Conservation (phyloP, 2,329 filamentous ascomycete genomes). For the Aureobasidium sp. region DNA sequence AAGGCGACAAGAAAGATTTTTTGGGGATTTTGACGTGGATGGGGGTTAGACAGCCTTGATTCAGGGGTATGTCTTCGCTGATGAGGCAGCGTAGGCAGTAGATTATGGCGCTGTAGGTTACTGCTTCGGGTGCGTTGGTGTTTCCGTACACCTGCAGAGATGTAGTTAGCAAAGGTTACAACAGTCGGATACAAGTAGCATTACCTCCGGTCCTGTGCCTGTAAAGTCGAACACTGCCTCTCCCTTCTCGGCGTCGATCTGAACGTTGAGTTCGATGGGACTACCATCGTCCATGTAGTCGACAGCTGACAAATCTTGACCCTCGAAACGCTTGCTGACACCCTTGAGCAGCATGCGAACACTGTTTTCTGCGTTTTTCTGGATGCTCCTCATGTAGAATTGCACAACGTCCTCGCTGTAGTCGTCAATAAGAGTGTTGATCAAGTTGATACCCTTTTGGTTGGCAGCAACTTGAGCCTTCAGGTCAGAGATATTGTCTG, state of each 20-base stretch:
- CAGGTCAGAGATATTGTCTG: constrained; percentile 77
- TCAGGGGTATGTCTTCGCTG: constrained; percentile 72
- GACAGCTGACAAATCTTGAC: constrained; percentile 61
- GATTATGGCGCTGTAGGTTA: constrained; percentile 77
- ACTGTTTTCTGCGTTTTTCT: constrained; percentile 68
- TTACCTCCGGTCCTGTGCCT: constrained; percentile 62
- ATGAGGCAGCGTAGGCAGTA: constrained; percentile 77
- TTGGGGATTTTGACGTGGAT: constrained; percentile 64
- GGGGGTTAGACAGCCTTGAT: constrained; percentile 73
- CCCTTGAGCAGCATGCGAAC: constrained; percentile 66
- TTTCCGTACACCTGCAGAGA: constrained; percentile 50
- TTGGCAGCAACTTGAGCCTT: constrained; percentile 84
- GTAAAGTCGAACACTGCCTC: constrained; percentile 71
- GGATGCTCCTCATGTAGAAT: constrained; percentile 77
- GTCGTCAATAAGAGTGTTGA: constrained; percentile 64
- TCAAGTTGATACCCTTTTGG: constrained; percentile 73
- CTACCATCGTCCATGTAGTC: constrained; percentile 87
- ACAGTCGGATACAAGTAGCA: neutral
- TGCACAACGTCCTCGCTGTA: constrained; percentile 71
- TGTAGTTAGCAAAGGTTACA: neutral
- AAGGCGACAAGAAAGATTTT: constrained; percentile 63
- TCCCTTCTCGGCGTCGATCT: constrained; percentile 64
- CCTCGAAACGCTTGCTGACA: constrained; percentile 60
- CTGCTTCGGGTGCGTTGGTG: constrained; percentile 69
- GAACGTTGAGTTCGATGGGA: constrained; percentile 65